phyloP scores from a whole-genome alignment of 2,329 filamentous ascomycete genomes.

The Lasiodiplodia citricola region DNA sequence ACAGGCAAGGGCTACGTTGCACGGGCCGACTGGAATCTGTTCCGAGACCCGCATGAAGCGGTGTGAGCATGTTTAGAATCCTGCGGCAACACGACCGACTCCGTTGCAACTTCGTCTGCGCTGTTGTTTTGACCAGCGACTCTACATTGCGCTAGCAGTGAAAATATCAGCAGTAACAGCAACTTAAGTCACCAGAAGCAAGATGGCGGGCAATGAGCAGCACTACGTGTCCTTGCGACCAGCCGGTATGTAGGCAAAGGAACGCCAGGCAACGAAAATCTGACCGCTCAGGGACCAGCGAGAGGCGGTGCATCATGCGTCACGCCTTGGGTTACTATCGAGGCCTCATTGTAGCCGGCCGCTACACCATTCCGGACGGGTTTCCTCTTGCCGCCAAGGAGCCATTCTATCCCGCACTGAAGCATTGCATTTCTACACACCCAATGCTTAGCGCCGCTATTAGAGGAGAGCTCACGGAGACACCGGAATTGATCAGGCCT shows the following conservation, averaged over 20 bases:
- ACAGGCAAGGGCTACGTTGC: neutral
- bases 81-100: neutral
- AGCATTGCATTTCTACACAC: slow-evolving; percentile 46
- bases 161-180: neutral
- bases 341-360: slow-evolving; percentile 27
- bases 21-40: slow-evolving; percentile 1
- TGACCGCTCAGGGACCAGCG: slow-evolving; percentile 29
- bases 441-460: slow-evolving; percentile 47
- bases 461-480: slow-evolving; percentile 44
- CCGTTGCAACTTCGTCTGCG: neutral
- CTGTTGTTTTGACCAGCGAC: neutral
- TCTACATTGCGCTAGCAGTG: neutral
- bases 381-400: neutral
- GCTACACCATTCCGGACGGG: slow-evolving; percentile 20
- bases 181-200: neutral
- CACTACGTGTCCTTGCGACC: neutral
- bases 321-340: slow-evolving; percentile 31
- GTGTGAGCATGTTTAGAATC: neutral
- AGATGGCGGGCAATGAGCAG: neutral
- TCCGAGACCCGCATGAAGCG: neutral
- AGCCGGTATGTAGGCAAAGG: neutral
- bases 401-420: slow-evolving; percentile 36
- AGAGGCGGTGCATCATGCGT: slow-evolving; percentile 30
- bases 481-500: slow-evolving; percentile 41
- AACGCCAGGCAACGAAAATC: neutral